Base-by-base conservation (phyloP, 306 rosid genomes). In the Datisca glomerata region DNA sequence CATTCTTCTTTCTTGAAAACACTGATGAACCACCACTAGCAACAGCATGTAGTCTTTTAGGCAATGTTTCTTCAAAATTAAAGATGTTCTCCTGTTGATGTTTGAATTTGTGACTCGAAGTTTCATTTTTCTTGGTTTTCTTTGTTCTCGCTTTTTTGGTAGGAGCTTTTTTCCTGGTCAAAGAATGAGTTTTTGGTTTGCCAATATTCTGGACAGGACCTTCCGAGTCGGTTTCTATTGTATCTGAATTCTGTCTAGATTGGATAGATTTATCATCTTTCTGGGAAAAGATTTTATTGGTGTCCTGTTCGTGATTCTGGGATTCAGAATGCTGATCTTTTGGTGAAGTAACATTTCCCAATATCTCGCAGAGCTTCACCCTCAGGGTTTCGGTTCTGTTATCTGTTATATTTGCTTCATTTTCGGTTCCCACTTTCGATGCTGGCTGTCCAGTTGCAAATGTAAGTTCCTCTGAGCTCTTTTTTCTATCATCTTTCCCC, bases 141-240 rank as follows among this genome's bases (percentile, higher is more conserved):
- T 47, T 56, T 12, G 50, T 59, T 59, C 46, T 61, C 45, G 37
- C 51, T 49, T n/a, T n/a, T n/a, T 61, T 63, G 29, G 69, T 58
- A 35, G 68, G 55, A 13, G 46, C 68, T 65, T 57, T 80, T 73
- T 68, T 80, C 53, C 61, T 66, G 47, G 66, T 56, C 59, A 47
- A 52, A 18, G 92, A 72, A 53, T 71, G 76, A 59, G 94, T 73
- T 53, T 66, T 65, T 34, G 98, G 95, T 44, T 84, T 75, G 67
- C 45, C 59, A 24, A n/a, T 27, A 52, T 63, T 19, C 27, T 53
- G 64, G 46, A 56, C 68, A 20, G 72, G 61, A 69, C 64, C 63
- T 73, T 89, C 91, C 41, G 95, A 84, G 64, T 80, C 95, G 28
- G 86, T 72, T 75, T 84, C 98, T 57, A 84, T 84, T 12, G 86